Base-by-base conservation (phyloP, 495 filamentous ascomycete species). In the Corynascus novoguineensis region DNA sequence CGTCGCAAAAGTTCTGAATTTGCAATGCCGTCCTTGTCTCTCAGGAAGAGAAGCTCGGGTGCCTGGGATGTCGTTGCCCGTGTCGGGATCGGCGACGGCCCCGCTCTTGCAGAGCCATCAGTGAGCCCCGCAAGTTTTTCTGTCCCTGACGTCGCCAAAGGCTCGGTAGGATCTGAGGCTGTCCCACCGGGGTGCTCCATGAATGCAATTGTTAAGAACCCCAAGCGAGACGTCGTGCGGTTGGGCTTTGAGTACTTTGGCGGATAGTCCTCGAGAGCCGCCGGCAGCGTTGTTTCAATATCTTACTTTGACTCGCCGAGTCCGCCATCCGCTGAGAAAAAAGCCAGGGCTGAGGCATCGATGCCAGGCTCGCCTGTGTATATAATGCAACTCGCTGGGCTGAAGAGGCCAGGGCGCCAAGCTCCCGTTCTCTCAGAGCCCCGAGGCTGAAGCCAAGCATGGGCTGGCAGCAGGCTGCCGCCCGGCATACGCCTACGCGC, bases 1-100 rank as follows among this genome's bases (percentile, higher is more conserved):
- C 29, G 44, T 29, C 62, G 59, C 19, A 56, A 38, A n/a, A 49
- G 50, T 1, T 25, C 35, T 10, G 2, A 1, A 32, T 50, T 40
- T 5, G 42, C 51, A 25, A 42, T 17, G 10, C n/a, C 11, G 25
- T 59, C 57, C 40, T 59, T 54, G 32, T 29, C 21, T n/a, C 19
- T 38, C 11, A 17, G 48, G 10, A 42, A 2, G 32, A 21, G 11
- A 7, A 10, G 28, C 14, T 37, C 28, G 32, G 7, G 10, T 4
- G 17, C 57, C 21, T 40, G 34, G 6, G 37, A 28, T 12, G 32
- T 44, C 9, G 14, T n/a, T n/a, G n/a, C 42, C 27, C 12, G 42
- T 5, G 3, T 11, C 24, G 15, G 35, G 2, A 25, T n/a, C n/a
- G 24, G 19, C 21, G 31, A 32, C 12, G 21, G 27, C 15, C 8